Evolutionary conservation across 2,329 filamentous ascomycete species (phyloP).

Genomic region (Aspergillus melleus): DNA sequence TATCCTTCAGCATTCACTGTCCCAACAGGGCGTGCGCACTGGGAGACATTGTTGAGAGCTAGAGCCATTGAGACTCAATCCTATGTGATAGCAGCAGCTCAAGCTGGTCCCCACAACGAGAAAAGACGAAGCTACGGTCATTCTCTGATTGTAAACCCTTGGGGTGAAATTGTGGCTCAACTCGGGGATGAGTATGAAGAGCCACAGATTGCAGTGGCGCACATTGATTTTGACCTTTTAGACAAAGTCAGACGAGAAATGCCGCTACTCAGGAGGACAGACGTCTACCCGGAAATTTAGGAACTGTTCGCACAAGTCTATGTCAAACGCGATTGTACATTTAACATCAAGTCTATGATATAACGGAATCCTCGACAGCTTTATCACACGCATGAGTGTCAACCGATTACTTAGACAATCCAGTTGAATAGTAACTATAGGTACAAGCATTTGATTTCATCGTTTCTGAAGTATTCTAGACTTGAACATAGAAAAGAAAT

Average conservation of each 20-base stretch:
- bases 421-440: background rate
- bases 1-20: slow-evolving; percentile 92
- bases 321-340: background rate
- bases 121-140: slow-evolving; percentile 82
- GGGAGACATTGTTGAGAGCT: slow-evolving; percentile 75
- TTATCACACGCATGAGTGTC: background rate
- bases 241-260: slow-evolving; percentile 57
- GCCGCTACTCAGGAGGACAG: slow-evolving; percentile 57
- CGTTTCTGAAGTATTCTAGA: slow-evolving; percentile 11
- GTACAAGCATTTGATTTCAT: slow-evolving; percentile 10
- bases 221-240: slow-evolving; percentile 56
- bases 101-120: slow-evolving; percentile 72
- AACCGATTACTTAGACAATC: background rate
- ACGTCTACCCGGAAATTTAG: slow-evolving; percentile 50
- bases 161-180: slow-evolving; percentile 73
- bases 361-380: background rate
- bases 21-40: slow-evolving; percentile 80
- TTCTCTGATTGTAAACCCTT: slow-evolving; percentile 82
- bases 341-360: background rate
- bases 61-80: slow-evolving; percentile 86
- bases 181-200: slow-evolving; percentile 51
- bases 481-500: slow-evolving; percentile 14
- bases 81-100: slow-evolving; percentile 84
- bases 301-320: background rate
- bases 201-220: slow-evolving; percentile 50